phyloP scores from a whole-genome alignment of 768 basidiomycete species.

The Gloeopeniophorella convolvens region DNA sequence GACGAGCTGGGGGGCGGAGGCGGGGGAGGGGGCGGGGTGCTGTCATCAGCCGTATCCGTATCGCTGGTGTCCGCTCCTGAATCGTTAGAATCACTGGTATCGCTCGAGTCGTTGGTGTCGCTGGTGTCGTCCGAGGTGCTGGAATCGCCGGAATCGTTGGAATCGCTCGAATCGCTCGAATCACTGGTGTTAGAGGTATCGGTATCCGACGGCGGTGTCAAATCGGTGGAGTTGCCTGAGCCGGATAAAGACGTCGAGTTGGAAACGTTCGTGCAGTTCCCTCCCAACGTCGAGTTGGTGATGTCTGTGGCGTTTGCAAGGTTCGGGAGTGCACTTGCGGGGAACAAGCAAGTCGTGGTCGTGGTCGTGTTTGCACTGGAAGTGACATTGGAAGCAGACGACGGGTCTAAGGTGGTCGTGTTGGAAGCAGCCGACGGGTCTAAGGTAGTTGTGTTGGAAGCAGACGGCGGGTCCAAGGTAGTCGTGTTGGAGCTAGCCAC shows the following conservation, averaged over 20 bases:
- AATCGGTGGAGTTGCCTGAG: background rate
- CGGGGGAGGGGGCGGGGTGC: background rate
- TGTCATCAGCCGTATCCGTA: background rate
- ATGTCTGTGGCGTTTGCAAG: background rate
- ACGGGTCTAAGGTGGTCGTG: background rate
- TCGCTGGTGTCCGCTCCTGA: background rate
- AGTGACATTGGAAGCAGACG: conserved; percentile 1
- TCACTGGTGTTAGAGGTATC: background rate
- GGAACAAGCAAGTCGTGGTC: background rate
- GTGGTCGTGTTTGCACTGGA: background rate
- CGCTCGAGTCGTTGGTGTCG: background rate
- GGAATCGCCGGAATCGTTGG: background rate
- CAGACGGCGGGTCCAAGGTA: background rate
- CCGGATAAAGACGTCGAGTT: conserved; percentile 7
- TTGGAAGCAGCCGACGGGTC: background rate
- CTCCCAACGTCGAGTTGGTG: conserved; percentile 7
- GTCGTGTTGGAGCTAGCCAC: background rate
- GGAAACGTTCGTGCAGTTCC: background rate
- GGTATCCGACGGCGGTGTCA: background rate
- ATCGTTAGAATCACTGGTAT: background rate
- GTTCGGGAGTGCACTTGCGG: background rate
- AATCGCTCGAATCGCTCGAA: background rate
- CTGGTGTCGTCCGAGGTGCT: background rate
- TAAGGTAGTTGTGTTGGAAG: background rate
- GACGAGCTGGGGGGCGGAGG: no score